Evolutionary conservation across 371 early-diverging fungal genomes (phyloP).

Genomic region (Dentiscutata heterogama): DNA sequence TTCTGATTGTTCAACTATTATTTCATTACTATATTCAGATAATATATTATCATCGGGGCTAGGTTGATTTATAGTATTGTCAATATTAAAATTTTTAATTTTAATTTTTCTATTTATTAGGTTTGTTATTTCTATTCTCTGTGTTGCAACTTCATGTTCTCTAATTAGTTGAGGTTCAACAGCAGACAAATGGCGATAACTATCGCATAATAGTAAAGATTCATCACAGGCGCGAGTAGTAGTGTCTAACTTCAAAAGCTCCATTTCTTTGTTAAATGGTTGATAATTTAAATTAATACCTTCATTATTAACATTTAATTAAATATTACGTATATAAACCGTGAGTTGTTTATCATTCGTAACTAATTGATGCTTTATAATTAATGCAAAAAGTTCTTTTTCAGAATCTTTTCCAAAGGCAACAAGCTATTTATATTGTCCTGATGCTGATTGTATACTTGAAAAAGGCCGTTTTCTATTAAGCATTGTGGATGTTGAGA

Average conservation of each 20-base stretch:
- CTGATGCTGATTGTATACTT: too few species aligned
- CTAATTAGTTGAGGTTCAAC: neutral
- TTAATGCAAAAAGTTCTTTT: too few species aligned
- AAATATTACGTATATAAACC: neutral
- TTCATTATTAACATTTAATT: conserved; percentile 5
- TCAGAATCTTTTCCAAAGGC: too few species aligned
- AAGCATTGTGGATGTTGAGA: too few species aligned
- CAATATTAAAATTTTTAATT: conserved; percentile 11
- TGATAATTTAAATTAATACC: neutral
- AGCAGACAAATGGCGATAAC: neutral
- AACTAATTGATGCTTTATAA: too few species aligned
- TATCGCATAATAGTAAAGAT: neutral
- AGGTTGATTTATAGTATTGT: neutral
- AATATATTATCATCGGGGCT: neutral
- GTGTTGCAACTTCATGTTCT: neutral
- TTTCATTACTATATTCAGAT: too few species aligned
- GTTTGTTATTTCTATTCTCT: neutral
- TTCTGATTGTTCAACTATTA: neutral
- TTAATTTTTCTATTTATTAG: neutral
- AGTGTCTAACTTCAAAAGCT: neutral
- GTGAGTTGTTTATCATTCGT: too few species aligned
- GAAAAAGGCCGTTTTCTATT: too few species aligned
- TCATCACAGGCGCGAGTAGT: neutral
- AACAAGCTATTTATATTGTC: too few species aligned
- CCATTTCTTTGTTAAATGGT: neutral